Evolutionary conservation across 306 rosid species (phyloP).

Genomic region (Lathyrus oleraceus): DNA sequence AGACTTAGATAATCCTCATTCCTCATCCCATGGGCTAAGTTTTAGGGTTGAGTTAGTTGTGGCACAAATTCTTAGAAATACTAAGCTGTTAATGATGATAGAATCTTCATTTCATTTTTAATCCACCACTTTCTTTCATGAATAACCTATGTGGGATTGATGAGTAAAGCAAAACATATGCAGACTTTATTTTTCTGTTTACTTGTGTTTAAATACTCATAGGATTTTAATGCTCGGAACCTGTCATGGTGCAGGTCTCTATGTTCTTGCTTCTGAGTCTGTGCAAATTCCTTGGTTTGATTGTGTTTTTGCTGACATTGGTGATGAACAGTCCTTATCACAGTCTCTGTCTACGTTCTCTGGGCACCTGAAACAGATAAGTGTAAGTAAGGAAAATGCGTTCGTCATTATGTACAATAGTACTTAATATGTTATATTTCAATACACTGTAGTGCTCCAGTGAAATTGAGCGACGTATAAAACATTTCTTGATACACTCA

Average conservation of each 20-base stretch:
- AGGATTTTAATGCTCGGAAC: slow-evolving; percentile 28
- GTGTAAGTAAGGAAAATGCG: slow-evolving; percentile 67
- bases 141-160: slow-evolving; percentile 25
- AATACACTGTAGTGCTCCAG: neutral
- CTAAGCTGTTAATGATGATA: slow-evolving; percentile 5
- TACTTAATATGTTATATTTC: slow-evolving; percentile 16
- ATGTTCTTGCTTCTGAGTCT: slow-evolving; percentile 91
- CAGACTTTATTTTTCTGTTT: slow-evolving; percentile 5
- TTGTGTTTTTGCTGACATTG: slow-evolving; percentile 90
- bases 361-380: slow-evolving; percentile 87
- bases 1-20: neutral
- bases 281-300: slow-evolving; percentile 94
- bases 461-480: slow-evolving; percentile 15
- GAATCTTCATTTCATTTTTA: slow-evolving; percentile 34
- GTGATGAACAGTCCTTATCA: slow-evolving; percentile 90
- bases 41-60: neutral
- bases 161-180: slow-evolving; percentile 2
- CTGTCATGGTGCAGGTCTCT: slow-evolving; percentile 62
- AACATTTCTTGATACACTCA: neutral
- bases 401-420: neutral
- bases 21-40: neutral
- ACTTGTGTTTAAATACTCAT: slow-evolving; percentile 10
- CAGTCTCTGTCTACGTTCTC: slow-evolving; percentile 96
- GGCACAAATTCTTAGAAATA: neutral
- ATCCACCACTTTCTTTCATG: slow-evolving; percentile 12